A percentile compares a stretch with the other conserved stretches of the same genome.
Conservation (phyloP, 805 yeast genomes). For the Spathaspora hagerdaliae region DNA sequence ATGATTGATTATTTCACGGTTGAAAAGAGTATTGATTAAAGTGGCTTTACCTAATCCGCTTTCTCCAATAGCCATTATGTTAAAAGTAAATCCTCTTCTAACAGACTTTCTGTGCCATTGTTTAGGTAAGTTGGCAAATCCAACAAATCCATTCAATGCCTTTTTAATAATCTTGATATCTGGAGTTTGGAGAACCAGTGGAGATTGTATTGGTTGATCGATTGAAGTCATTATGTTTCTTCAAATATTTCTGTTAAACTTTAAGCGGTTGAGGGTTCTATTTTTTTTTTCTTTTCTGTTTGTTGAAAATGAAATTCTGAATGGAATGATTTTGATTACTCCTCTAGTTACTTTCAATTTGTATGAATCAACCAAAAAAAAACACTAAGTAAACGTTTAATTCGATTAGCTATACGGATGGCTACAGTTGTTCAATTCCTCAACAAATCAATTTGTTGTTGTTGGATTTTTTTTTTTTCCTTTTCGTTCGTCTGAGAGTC, state of each 20-base stretch:
- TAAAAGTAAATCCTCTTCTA: conserved; percentile 84
- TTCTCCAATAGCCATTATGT: conserved; percentile 87
- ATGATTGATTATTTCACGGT: conserved; percentile 29
- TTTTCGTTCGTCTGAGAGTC: too few relatives aligned
- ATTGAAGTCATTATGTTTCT: background rate
- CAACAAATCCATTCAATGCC: conserved; percentile 88
- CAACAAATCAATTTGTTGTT: too few relatives aligned
- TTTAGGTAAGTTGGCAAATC: conserved; percentile 95
- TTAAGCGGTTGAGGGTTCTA: background rate
- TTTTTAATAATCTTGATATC: conserved; percentile 69
- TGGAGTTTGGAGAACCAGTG: background rate
- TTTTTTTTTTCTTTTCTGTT: background rate
- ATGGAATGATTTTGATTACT: too few relatives aligned
- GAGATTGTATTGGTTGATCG: background rate
- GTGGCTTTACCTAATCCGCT: conserved; percentile 92
- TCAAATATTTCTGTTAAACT: conserved; percentile 2
- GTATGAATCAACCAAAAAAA: too few relatives aligned
- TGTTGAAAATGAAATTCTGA: too few relatives aligned
- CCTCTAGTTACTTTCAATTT: too few relatives aligned
- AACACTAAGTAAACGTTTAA: too few relatives aligned
- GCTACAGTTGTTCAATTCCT: too few relatives aligned
- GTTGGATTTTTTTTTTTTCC: too few relatives aligned
- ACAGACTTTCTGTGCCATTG: conserved; percentile 97
- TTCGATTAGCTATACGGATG: too few relatives aligned
- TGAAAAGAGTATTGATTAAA: conserved; percentile 82